Conservation (phyloP, 306 rosid genomes). For the Begonia peltatifolia region DNA sequence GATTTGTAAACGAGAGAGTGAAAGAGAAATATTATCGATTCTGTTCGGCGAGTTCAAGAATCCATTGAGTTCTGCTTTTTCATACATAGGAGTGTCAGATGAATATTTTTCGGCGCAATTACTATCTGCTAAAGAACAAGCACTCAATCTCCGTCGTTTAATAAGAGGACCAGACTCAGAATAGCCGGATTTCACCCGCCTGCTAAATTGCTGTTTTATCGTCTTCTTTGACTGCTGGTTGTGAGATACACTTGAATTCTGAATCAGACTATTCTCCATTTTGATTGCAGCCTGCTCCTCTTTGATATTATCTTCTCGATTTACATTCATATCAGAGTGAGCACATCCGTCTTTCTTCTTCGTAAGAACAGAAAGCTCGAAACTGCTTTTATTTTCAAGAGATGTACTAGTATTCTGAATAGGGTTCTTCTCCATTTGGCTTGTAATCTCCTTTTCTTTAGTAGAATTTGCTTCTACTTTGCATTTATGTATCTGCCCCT, state of each 20-base stretch:
- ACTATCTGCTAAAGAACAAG: conserved; percentile 40
- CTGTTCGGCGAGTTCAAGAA: conserved; percentile 16
- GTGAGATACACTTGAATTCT: conserved; percentile 10
- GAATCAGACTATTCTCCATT: conserved; percentile 15
- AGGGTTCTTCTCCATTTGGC: no score
- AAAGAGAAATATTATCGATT: conserved; percentile 16
- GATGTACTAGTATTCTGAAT: no score
- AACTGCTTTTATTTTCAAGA: no score
- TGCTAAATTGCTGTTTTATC: conserved; percentile 24
- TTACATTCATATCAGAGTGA: no score
- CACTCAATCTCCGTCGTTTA: conserved; percentile 47
- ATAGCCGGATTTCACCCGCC: conserved; percentile 30
- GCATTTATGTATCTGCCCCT: conserved; percentile 3
- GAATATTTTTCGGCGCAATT: conserved; percentile 19
- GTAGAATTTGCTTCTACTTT: no score
- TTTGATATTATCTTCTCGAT: no score
- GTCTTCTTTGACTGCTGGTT: conserved; percentile 24
- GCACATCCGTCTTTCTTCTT: no score
- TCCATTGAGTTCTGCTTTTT: conserved; percentile 5
- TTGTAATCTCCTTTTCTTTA: no score
- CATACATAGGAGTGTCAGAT: conserved; percentile 14
- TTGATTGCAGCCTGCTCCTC: conserved; percentile 22
- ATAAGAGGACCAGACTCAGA: conserved; percentile 32
- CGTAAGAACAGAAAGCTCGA: no score
- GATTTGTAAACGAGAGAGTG: conserved; percentile 5